Evolutionary conservation across 2,329 filamentous ascomycete species (phyloP), one percentile per base, ranked within the genome.

Genomic region (Nectriaceae sp.): DNA sequence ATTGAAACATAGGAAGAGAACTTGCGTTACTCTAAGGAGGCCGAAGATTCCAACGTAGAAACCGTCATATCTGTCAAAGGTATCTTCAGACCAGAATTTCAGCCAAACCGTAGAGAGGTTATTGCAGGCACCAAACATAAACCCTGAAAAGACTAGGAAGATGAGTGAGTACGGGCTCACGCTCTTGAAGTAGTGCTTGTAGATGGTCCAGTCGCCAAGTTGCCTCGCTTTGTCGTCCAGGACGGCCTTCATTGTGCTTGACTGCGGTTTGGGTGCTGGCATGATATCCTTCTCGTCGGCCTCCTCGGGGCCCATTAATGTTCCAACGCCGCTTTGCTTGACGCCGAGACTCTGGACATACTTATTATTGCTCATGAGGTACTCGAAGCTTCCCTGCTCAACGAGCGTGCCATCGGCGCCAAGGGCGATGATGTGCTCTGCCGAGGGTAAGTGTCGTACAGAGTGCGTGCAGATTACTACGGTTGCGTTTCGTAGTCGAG

Each of bases 341-440:
- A 75, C 54, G 0, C 66, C 67, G 0, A 76, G 63, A 11, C 65
- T 67, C 16, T 70, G 59, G 0, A 75, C 64, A 36, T 75, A 75
- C 20, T 65, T 68, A 15, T 67, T 61, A 33, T 70, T 70, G 2
- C 52, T 48, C 42, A 59, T 52, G 19, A 69, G 47, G 2, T 64
- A 55, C 0, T 46, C 13, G 42, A 67, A 68, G 4, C 37, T 44
- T 0, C 68, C 68, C 26, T 79, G 70, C 24, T 80, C 75, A 1
- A 72, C 60, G 2, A 79, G 50, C 0, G 55, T 66, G 0, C 77
- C 76, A 10, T 70, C 67, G 1, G 55, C 29, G 0, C 68, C 69
- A 0, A 82, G 67, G 0, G 71, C 74, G 33, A 81, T 70, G 6
- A 81, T 72, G 26, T 76, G 71, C 38, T 81, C 74, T 46, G 65